Conservation (phyloP, 441 rosid species). For the Sinapis alba region DNA sequence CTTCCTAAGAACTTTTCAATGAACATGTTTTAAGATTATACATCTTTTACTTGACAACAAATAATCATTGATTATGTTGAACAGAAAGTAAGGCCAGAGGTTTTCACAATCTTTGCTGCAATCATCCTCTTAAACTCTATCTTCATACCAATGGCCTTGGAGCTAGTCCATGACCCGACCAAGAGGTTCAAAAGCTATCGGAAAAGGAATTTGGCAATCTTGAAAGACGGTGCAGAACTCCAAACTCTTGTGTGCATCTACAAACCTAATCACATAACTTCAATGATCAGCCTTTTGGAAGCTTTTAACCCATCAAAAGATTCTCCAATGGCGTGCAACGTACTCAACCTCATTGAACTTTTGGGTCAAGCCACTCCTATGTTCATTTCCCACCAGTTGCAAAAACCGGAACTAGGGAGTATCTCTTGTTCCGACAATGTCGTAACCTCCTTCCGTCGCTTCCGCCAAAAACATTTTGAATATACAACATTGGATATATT, state of each 20-base stretch:
- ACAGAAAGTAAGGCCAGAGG: slow-evolving; percentile 20
- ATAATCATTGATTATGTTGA: not conserved
- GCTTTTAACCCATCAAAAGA: slow-evolving; percentile 38
- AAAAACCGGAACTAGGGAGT: slow-evolving; percentile 7
- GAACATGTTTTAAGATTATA: too few relatives aligned
- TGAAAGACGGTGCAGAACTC: slow-evolving; percentile 40
- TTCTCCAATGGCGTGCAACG: slow-evolving; percentile 38
- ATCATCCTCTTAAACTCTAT: slow-evolving; percentile 42
- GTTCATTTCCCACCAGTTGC: slow-evolving; percentile 44
- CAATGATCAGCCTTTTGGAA: slow-evolving; percentile 39
- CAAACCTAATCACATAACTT: slow-evolving; percentile 48
- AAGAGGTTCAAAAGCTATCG: slow-evolving; percentile 42
- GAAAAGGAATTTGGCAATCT: slow-evolving; percentile 42
- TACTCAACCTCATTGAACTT: slow-evolving; percentile 50
- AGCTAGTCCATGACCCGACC: slow-evolving; percentile 47
- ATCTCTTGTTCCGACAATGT: slow-evolving; percentile 30
- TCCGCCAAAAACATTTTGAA: slow-evolving; percentile 10
- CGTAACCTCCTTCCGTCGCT: slow-evolving; percentile 42
- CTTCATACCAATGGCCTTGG: slow-evolving; percentile 34
- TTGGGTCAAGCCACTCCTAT: slow-evolving; percentile 44
- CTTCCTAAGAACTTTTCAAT: too few relatives aligned
- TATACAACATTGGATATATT: slow-evolving; percentile 31
- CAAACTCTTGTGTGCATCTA: slow-evolving; percentile 44
- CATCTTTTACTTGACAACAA: not conserved
- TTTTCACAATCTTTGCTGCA: slow-evolving; percentile 37